Evolutionary conservation across 108 stramenopile genomes (phyloP), one percentile per base, ranked within the genome.

Genomic region (Nitzschia sp.): DNA sequence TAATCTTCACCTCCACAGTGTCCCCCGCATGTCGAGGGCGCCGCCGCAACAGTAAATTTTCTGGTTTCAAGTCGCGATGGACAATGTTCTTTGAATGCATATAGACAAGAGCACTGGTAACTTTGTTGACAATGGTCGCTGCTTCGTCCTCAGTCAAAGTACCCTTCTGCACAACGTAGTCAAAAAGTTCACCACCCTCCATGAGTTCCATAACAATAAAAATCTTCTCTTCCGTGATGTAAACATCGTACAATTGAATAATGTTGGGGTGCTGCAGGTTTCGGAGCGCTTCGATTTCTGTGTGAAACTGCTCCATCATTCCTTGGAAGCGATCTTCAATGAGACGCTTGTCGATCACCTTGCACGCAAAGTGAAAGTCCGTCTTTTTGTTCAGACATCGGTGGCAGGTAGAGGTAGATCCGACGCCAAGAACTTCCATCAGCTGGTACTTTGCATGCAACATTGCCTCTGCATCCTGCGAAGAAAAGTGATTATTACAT

Each of bases 101-200:
- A 72, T 97, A 97, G 2, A 94, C 96, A 59, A 99, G 56, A 0
- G 97, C 98, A 48, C 84, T 85, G 1, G 93, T 95, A 1, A 99
- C 90, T 74, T 88, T 87, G 29, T 87, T 75, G 6, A 99, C 93
- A 68, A 99, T 96, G 22, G 65, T 50, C 3, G 89, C 70, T n/a
- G 98, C 98, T 67, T 99, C 98, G 25, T 87, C 92, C 38, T 41
- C 38, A 41, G 38, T 41, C 29, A 92, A 68, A 19, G 95, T 96
- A 8, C 92, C 95, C 80, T 93, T 93, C 52, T 92, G 89, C 38
- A 99, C 98, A 13, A 99, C 96, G 78, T 96, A 97, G 80, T 99
- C 98, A 80, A 99, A 99, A 31, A 99, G 80, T 75, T 99, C 98
- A 17, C 98, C 98, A 5, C 98, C 98, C n/a, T 82, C 78, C 96